Evolutionary conservation across 495 filamentous ascomycete genomes (phyloP), one percentile per base, ranked within the genome.

Genomic region (Podospora comata): DNA sequence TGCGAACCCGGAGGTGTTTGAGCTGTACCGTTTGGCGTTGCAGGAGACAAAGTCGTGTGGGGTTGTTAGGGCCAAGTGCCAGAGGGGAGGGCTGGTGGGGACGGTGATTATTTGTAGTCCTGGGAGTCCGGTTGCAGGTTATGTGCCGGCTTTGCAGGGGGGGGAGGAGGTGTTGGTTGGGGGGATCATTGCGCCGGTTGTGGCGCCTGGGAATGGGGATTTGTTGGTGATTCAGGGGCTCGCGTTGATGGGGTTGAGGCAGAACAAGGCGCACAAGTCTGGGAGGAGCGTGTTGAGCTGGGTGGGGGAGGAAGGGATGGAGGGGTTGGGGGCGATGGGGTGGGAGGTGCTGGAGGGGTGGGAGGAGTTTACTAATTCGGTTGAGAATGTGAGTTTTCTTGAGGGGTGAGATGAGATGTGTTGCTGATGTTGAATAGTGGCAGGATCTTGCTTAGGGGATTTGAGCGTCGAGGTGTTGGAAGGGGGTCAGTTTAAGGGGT

Each of bases 41-140:
- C 82, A 87, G 34, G 91, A 93, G 60, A 83, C 86, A 20, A 86
- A 88, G 56, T 82, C 86, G 20, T 94, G 91, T 70, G 91, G 91
- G 57, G 89, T 97, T 65, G 92, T 97, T 67, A 85, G 92, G 34
- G 93, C 93, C 5, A 93, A 90, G 76, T 84, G 86, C 64, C 85
- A 85, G 0, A 79, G 84, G 55, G 91, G 92, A 69, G 83, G 81
- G 28, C 78, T 97, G 18, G 74, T 96, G 32, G 93, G 92, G 5
- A 93, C 90, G n/a, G 87, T 96, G 18, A 89, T 97, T 62, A 85
- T 96, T 20, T 94, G 92, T 75, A 90, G 88, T 71, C 84, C 84
- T 28, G 85, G 86, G 58, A 90, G 91, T 11, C 77, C 74, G 15
- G 78, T 96, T 54, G 87, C 90, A 3, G 86, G 86, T 23, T 89